Percentiles rank a stretch among this genome's conserved stretches.
Conservation (phyloP, 169 alveolate species). For the Plasmodium chabaudi region DNA sequence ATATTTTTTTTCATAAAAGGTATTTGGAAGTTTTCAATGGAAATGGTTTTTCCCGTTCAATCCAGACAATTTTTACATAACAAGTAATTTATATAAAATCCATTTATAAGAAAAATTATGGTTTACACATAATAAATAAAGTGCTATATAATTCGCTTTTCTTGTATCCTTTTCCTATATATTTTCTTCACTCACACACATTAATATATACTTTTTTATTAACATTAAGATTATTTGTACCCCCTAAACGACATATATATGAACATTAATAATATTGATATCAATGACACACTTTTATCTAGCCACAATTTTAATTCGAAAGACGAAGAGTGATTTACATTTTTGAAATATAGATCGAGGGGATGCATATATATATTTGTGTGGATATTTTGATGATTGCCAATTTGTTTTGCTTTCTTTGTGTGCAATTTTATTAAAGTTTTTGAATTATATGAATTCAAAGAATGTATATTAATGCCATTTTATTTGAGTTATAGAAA, state of each 20-base stretch:
- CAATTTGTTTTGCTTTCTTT: too few species aligned
- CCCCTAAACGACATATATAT: slow-evolving; percentile 55
- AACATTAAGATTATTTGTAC: slow-evolving; percentile 21
- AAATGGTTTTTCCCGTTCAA: slow-evolving; percentile 63
- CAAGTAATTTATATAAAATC: slow-evolving; percentile 9
- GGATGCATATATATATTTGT: too few species aligned
- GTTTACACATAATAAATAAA: too few species aligned
- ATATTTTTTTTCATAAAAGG: slow-evolving; percentile 11
- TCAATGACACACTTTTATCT: slow-evolving; percentile 47
- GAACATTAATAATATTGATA: slow-evolving; percentile 46
- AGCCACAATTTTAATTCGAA: slow-evolving; percentile 18
- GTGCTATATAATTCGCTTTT: neutral
- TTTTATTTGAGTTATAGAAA: too few species aligned
- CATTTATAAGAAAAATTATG: too few species aligned
- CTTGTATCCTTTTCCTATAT: neutral
- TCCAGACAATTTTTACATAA: slow-evolving; percentile 22
- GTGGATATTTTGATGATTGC: too few species aligned
- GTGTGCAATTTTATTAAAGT: too few species aligned
- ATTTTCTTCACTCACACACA: neutral
- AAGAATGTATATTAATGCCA: too few species aligned
- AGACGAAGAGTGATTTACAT: slow-evolving; percentile 2
- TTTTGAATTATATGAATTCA: too few species aligned
- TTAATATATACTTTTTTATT: slow-evolving; percentile 1
- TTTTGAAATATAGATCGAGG: too few species aligned
- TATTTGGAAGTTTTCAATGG: slow-evolving; percentile 65